phyloP scores from a whole-genome alignment of 306 rosid species.

The Trifolium dubium region DNA sequence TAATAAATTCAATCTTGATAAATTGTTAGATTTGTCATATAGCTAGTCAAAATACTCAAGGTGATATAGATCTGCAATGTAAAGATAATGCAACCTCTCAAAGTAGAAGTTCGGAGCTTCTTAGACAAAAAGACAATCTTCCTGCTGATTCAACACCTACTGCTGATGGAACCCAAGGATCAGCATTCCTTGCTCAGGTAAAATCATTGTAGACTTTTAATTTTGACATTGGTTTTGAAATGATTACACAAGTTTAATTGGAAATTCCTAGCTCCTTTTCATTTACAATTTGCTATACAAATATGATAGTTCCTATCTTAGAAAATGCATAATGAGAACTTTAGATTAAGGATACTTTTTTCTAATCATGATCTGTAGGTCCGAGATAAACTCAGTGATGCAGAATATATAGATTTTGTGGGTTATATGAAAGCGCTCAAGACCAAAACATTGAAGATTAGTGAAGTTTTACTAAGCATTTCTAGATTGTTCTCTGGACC shows the following conservation, averaged over 20 bases:
- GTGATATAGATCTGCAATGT: conserved; percentile 40
- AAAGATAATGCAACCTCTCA: conserved; percentile 46
- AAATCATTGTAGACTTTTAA: conserved; percentile 34
- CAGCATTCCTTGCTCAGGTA: conserved; percentile 85
- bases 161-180: conserved; percentile 71
- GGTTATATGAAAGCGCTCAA: conserved; percentile 85
- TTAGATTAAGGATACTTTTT: conserved; percentile 35
- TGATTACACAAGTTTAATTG: conserved; percentile 12
- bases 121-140: conserved; percentile 42
- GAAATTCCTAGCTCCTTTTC: conserved; percentile 31
- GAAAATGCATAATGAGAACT: conserved; percentile 25
- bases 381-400: conserved; percentile 69
- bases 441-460: conserved; percentile 78
- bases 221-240: conserved; percentile 32
- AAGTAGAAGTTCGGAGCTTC: conserved; percentile 47
- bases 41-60: conserved; percentile 53
- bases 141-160: conserved; percentile 47
- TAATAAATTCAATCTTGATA: conserved; percentile 49
- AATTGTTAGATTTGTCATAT: conserved; percentile 43
- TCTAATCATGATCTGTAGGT: conserved; percentile 59
- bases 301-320: conserved; percentile 15
- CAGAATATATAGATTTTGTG: conserved; percentile 79
- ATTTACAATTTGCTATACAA: conserved; percentile 1
- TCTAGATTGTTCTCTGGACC: conserved; percentile 75
- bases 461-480: conserved; percentile 77